phyloP scores from a whole-genome alignment of 2,329 filamentous ascomycete genomes.

The Didymella arachidicola region DNA sequence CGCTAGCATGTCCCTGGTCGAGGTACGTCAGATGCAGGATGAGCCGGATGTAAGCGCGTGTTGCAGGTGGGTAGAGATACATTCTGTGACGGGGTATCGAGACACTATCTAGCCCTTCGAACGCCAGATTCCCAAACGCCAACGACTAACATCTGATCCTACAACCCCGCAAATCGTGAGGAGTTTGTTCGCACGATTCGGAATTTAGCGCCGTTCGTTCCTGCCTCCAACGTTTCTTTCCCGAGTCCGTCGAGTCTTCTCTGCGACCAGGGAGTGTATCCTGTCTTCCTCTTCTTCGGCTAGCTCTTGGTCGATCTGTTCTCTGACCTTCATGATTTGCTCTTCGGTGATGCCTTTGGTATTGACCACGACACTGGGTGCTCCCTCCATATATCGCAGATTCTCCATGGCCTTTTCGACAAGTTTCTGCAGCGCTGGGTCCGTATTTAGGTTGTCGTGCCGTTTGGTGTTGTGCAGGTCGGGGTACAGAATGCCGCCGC shows the following conservation, averaged over 20 bases:
- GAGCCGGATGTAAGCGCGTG: background rate
- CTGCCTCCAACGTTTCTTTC: constrained; percentile 57
- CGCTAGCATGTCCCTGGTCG: background rate
- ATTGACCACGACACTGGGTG: constrained; percentile 78
- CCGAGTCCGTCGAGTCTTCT: constrained; percentile 49
- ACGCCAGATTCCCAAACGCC: constrained; percentile 12
- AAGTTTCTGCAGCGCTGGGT: constrained; percentile 77
- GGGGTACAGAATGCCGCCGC: constrained; percentile 76
- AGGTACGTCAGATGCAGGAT: background rate
- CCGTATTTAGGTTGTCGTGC: constrained; percentile 79
- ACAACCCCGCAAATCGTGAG: background rate
- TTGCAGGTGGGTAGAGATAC: background rate
- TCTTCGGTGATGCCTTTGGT: constrained; percentile 82
- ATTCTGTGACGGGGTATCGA: constrained; percentile 16
- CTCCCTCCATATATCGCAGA: constrained; percentile 81
- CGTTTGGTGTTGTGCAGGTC: constrained; percentile 78
- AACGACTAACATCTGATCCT: background rate
- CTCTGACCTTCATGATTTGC: constrained; percentile 60
- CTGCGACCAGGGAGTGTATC: constrained; percentile 64
- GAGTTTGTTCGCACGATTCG: background rate
- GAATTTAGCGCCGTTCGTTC: constrained; percentile 47
- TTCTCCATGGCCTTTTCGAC: constrained; percentile 83
- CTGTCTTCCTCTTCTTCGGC: constrained; percentile 70
- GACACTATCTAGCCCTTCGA: background rate
- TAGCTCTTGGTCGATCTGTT: constrained; percentile 72